Percentiles rank a stretch among this genome's conserved stretches.
Evolutionary conservation across 202 grass and related monocot genomes (phyloP).

Genomic region (Sporobolus alterniflorus): DNA sequence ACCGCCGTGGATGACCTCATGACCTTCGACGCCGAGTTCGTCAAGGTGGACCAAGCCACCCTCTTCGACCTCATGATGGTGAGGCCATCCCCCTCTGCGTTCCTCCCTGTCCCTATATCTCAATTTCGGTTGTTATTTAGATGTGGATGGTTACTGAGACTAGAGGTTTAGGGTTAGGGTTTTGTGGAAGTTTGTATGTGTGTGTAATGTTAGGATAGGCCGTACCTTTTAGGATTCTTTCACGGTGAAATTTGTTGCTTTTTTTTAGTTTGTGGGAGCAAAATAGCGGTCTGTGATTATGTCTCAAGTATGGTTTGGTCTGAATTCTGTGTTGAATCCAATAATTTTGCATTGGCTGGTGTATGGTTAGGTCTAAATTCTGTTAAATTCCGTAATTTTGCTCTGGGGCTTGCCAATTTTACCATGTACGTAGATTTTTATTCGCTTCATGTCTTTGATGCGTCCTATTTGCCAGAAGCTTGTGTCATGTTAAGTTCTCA

Average conservation of each 20-base stretch:
- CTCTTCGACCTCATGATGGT: conserved; percentile 70
- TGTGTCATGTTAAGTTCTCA: not conserved
- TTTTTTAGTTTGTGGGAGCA: not conserved
- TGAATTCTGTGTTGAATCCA: not conserved
- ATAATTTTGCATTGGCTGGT: not conserved
- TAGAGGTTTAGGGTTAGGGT: not conserved
- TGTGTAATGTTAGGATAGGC: not conserved
- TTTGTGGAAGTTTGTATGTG: not conserved
- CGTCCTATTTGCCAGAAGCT: not conserved
- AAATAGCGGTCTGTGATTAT: not conserved
- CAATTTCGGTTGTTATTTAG: not conserved
- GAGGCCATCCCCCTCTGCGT: not conserved
- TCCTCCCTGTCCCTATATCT: not conserved
- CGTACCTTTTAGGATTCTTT: not conserved
- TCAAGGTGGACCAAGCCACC: conserved; percentile 51
- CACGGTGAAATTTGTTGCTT: not conserved
- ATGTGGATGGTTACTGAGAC: not conserved
- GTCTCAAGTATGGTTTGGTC: not conserved
- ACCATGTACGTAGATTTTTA: not conserved
- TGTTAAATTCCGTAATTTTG: not conserved
- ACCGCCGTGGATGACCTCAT: conserved; percentile 27
- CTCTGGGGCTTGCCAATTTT: not conserved
- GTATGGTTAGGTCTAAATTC: not conserved
- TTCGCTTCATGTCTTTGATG: not conserved
- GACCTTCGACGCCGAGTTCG: conserved; percentile 44